Percentiles rank a stretch among this genome's conserved stretches.
phyloP scores from a whole-genome alignment of 148 eudicot species.

The Dianthus caryophyllus region DNA sequence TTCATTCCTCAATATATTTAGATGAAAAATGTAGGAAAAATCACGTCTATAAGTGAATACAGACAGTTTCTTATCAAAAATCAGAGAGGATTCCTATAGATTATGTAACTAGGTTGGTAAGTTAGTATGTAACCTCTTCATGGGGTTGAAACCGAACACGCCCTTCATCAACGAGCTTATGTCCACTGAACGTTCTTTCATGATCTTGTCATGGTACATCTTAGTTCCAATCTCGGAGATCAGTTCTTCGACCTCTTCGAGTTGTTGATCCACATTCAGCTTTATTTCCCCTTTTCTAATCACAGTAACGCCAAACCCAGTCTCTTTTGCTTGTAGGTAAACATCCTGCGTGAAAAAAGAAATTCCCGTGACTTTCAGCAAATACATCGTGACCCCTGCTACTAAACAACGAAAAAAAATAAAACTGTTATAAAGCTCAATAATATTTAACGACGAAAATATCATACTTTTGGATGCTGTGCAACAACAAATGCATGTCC shows the following conservation, averaged over 20 bases:
- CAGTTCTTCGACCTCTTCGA: slow-evolving; percentile 82
- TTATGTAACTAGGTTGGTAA: not conserved
- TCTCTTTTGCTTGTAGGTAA: slow-evolving; percentile 66
- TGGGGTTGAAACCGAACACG: slow-evolving; percentile 53
- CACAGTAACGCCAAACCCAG: slow-evolving; percentile 80
- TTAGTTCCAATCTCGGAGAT: slow-evolving; percentile 79
- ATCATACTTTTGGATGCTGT: slow-evolving; percentile 68
- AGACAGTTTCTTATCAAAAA: no score
- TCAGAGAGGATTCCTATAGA: no score
- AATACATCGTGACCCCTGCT: not conserved
- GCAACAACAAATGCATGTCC: slow-evolving; percentile 87
- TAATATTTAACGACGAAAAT: not conserved
- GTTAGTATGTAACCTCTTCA: slow-evolving; percentile 45
- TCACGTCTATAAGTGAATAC: no score
- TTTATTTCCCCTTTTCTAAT: slow-evolving; percentile 71
- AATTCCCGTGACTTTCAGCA: not conserved
- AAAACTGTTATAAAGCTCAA: not conserved
- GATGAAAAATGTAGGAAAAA: no score
- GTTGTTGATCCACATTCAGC: slow-evolving; percentile 75
- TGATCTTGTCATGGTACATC: slow-evolving; percentile 79
- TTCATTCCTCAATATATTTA: no score
- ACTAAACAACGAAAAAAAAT: not conserved
- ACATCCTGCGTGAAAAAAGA: slow-evolving; percentile 49
- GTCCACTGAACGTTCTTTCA: slow-evolving; percentile 60
- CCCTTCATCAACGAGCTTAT: slow-evolving; percentile 66